Base-by-base conservation (phyloP, 192 early-diverging fungal species). In the Podila horticola region DNA sequence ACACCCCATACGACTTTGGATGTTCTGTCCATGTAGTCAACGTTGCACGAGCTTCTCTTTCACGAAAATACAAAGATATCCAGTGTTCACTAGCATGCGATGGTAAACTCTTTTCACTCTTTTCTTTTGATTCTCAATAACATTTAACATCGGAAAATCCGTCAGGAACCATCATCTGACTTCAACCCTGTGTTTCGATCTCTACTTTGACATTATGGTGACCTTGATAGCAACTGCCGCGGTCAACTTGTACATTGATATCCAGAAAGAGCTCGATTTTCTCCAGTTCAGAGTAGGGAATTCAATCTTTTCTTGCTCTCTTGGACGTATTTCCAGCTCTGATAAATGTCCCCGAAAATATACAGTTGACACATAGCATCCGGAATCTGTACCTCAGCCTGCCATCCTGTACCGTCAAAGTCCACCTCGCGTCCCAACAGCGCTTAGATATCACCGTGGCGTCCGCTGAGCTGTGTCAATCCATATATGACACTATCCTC, bases 201-300 rank as follows among this genome's bases (percentile, higher is more conserved):
- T 17, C 52, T 11, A 10, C 30, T 11, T 10, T 38, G 5, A 17
- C 15, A 2, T 68, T 38, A 11, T 34, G n/a, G 12, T 29, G 15
- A 0, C 22, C 19, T 33, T 19, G 15, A 19, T 17, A 79, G 75
- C 66, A 15, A 67, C 61, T 24, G 69, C 75, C 17, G 71, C 75
- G 1, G 69, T 79, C 15, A 71, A 79, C 38, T 33, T 79, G 17
- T 79, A 79, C 52, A 22, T 79, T 13, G 75, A 79, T 58, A 63
- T 66, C 19, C 55, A 59, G 15, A 59, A 79, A 38, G 75, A 79
- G 19, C 50, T 79, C n/a, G 75, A 79, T 36, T 71, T 50, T 67
- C 49, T 79, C 3, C 41, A 58, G 33, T 79, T 67, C 33, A 71
- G 59, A 30, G 75, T 79, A 52, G 65, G 62, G 22, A 45, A 22